Evolutionary conservation across 495 filamentous ascomycete genomes (phyloP).

Genomic region (Penicillium pancosmium): DNA sequence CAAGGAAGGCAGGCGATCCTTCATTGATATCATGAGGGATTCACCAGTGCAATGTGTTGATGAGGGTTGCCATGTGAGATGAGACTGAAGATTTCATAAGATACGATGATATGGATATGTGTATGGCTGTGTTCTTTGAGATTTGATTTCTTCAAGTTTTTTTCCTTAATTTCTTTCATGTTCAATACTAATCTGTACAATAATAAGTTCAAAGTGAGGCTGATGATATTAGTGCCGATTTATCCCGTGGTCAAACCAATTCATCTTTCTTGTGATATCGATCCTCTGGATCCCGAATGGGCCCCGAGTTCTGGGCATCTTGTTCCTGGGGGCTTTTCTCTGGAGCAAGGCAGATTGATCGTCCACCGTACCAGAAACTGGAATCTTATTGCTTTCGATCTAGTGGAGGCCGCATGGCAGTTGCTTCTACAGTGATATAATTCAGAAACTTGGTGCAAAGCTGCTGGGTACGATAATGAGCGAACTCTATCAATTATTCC

Average conservation of each 20-base stretch:
- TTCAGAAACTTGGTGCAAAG: neutral
- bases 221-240: no score
- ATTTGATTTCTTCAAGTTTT: neutral
- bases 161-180: neutral
- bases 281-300: neutral
- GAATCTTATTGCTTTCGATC: neutral
- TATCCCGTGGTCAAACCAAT: neutral
- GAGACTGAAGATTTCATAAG: neutral
- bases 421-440: no score
- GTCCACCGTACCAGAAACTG: neutral
- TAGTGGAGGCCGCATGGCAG: no score
- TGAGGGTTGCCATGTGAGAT: constrained; percentile 13
- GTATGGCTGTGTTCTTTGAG: neutral
- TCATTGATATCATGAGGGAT: constrained; percentile 23
- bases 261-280: neutral
- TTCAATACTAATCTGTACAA: no score
- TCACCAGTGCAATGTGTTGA: constrained; percentile 7
- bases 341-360: neutral
- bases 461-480: neutral
- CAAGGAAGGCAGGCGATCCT: constrained; percentile 28
- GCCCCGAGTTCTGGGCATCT: neutral
- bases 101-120: constrained; percentile 1
- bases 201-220: no score
- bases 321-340: neutral
- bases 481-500: neutral